Conservation (phyloP, 2,329 filamentous ascomycete species). For the Aureobasidium sp. region DNA sequence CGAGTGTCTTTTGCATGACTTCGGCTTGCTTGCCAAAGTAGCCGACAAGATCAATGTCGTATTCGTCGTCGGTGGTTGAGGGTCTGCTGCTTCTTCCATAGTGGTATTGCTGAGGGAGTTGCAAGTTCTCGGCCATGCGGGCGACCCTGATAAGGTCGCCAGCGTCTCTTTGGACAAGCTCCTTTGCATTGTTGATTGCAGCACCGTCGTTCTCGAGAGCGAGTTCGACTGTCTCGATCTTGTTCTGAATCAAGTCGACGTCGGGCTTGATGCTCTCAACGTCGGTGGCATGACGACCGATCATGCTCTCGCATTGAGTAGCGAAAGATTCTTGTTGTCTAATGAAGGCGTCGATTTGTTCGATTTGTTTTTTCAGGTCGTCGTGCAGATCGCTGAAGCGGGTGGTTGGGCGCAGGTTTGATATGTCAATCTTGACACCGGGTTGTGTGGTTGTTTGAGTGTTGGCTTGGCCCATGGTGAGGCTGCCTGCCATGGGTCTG, state of each 20-base stretch:
- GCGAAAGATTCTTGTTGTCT: constrained; percentile 70
- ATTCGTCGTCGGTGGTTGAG: constrained; percentile 24
- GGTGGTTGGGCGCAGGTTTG: constrained; percentile 75
- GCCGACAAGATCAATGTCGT: constrained; percentile 40
- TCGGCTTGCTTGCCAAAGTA: constrained; percentile 40
- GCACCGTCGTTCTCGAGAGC: constrained; percentile 57
- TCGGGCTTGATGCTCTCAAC: constrained; percentile 60
- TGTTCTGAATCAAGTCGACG: constrained; percentile 56
- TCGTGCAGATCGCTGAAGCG: constrained; percentile 87
- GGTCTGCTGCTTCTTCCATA: constrained; percentile 30
- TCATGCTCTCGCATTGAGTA: constrained; percentile 63
- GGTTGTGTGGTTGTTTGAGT: constrained; percentile 45
- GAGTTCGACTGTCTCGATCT: constrained; percentile 56
- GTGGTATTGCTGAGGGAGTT: constrained; percentile 60
- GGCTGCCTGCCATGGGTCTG: constrained; percentile 25
- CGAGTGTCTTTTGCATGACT: constrained; percentile 34
- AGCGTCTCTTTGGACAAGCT: constrained; percentile 57
- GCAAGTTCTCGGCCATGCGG: constrained; percentile 66
- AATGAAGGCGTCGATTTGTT: constrained; percentile 71
- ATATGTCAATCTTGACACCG: constrained; percentile 71
- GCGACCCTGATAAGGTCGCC: constrained; percentile 65
- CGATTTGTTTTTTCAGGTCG: constrained; percentile 70
- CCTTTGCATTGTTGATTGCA: constrained; percentile 51
- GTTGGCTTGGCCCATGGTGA: constrained; percentile 43
- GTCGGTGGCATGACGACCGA: constrained; percentile 56